These are phyloP conservation scores for Candida sanyaensis DNA, from an alignment of 1,139 yeast genomes.

Conservation along the genomic window DNA sequence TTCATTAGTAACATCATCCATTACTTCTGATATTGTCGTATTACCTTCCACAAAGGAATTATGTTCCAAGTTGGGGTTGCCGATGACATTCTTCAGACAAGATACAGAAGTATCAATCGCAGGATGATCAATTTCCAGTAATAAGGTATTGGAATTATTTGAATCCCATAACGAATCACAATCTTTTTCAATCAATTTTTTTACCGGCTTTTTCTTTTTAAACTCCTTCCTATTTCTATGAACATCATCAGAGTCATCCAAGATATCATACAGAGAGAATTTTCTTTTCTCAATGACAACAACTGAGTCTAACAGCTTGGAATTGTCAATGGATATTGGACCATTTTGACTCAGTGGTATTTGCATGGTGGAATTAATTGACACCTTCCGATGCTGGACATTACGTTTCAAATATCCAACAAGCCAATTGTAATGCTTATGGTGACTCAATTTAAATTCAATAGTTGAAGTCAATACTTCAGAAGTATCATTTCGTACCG, in stretches of 20 bases:
- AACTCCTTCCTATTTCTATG: too few species aligned
- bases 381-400: conserved; percentile 4
- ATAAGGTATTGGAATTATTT: too few species aligned
- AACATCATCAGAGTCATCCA: neutral
- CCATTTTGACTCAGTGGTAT: conserved; percentile 5
- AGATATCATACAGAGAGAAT: neutral
- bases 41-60: neutral
- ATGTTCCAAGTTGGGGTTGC: neutral
- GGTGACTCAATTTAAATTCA: conserved; percentile 9
- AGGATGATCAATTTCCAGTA: too few species aligned
- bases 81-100: neutral
- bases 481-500: conserved; percentile 7
- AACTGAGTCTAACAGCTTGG: neutral
- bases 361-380: conserved; percentile 4
- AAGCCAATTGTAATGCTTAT: conserved; percentile 12
- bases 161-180: too few species aligned
- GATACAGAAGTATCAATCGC: neutral
- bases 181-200: too few species aligned
- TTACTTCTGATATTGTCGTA: neutral
- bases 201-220: neutral
- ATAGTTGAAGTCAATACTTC: conserved; percentile 9
- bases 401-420: conserved; percentile 9
- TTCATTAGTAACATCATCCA: neutral
- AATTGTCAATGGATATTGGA: neutral
- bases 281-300: neutral